Evolutionary conservation across 2,329 filamentous ascomycete species (phyloP).

Genomic region (Aspergillus calidoustus): DNA sequence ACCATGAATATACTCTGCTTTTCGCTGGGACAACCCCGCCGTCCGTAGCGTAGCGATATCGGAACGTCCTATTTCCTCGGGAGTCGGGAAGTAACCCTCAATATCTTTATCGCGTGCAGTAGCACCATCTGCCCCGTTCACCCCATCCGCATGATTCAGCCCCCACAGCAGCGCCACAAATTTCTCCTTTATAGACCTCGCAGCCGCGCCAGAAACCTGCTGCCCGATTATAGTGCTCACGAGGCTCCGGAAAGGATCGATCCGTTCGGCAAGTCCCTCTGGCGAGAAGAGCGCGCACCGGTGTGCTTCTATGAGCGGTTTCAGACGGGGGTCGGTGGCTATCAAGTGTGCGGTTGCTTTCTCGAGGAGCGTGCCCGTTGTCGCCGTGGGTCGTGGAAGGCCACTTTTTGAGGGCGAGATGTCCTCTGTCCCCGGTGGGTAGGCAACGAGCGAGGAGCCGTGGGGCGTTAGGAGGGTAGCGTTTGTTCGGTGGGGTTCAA

Average conservation of each 20-base stretch:
- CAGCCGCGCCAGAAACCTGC: conserved; percentile 92
- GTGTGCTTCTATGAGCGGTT: conserved; percentile 72
- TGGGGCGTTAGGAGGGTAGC: conserved; percentile 54
- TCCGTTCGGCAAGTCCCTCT: conserved; percentile 77
- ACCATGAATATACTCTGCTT: conserved; percentile 92
- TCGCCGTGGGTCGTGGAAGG: conserved; percentile 54
- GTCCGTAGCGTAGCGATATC: conserved; percentile 73
- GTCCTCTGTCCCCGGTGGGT: conserved; percentile 47
- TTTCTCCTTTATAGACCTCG: conserved; percentile 83
- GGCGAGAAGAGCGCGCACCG: conserved; percentile 80
- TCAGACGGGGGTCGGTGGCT: conserved; percentile 72
- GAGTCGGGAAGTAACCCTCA: conserved; percentile 69
- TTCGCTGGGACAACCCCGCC: conserved; percentile 88
- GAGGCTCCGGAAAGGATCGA: conserved; percentile 87
- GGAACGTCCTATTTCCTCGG: conserved; percentile 69
- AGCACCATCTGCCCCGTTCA: conserved; percentile 8
- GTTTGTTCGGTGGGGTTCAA: conserved; percentile 54
- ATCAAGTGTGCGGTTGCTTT: conserved; percentile 77
- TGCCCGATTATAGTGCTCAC: conserved; percentile 91
- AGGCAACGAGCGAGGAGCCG: conserved; percentile 52
- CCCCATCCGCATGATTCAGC: conserved; percentile 29
- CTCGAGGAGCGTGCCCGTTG: conserved; percentile 74
- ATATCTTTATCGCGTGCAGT: conserved; percentile 17
- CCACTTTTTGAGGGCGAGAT: conserved; percentile 47
- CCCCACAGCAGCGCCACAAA: conserved; percentile 74